Conservation (phyloP, 116 monocot genomes). For the Iris pallida region DNA sequence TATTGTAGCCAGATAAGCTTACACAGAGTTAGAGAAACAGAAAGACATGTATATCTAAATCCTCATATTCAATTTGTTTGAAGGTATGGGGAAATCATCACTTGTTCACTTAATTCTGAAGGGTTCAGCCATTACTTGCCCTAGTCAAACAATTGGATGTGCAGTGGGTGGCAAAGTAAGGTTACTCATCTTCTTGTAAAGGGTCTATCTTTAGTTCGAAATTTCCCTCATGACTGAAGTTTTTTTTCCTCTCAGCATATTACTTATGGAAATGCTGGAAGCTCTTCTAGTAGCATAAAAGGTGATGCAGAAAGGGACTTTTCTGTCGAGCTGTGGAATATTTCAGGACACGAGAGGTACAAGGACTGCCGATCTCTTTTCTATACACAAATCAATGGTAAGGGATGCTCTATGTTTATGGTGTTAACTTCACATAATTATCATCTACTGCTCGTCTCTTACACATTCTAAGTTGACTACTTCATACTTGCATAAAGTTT, state of each 20-base stretch:
- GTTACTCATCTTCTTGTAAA: too few species aligned
- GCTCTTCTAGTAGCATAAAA: conserved; percentile 81
- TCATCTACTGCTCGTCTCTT: too few species aligned
- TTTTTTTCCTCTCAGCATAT: conserved; percentile 55
- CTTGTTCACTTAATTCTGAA: conserved; percentile 78
- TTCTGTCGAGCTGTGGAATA: conserved; percentile 97
- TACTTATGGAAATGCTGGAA: conserved; percentile 68
- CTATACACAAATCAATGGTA: too few species aligned
- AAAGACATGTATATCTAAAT: too few species aligned
- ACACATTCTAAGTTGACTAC: too few species aligned
- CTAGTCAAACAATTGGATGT: conserved; percentile 90
- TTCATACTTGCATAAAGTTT: too few species aligned
- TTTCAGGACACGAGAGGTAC: conserved; percentile 92
- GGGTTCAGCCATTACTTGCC: conserved; percentile 57
- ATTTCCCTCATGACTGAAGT: conserved; percentile 3
- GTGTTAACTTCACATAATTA: too few species aligned
- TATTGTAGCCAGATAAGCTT: too few species aligned
- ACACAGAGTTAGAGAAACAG: too few species aligned
- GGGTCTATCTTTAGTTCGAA: too few species aligned
- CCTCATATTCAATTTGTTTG: not conserved
- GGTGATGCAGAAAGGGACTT: conserved; percentile 79
- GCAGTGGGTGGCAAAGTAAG: conserved; percentile 70
- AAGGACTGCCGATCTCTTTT: too few species aligned
- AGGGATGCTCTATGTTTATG: too few species aligned
- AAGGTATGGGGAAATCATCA: conserved; percentile 97